Evolutionary conservation across 345 rosid species (phyloP), one percentile per base, ranked within the genome.

Genomic region (Mallotus nudiflorus): DNA sequence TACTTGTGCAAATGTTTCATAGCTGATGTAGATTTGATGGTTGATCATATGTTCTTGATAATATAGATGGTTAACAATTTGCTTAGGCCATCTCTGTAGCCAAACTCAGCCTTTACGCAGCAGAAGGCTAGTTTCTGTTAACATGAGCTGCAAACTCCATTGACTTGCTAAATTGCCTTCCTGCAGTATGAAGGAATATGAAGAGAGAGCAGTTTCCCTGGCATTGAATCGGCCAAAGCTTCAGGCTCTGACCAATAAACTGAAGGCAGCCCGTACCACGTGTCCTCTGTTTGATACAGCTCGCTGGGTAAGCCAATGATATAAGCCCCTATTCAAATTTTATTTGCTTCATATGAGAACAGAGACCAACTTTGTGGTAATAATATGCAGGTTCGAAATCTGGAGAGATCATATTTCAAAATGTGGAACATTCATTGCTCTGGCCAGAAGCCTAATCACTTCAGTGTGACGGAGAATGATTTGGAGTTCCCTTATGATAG

Each of bases 341-440:
- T n/a, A 4, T 8, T n/a, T 6, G 24, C 28, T 33, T 29, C 18
- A 20, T 53, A 3, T 6, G 2, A 50, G 28, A 3, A 37, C 10
- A 7, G 4, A 2, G 25, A 0, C 35, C n/a, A 60, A 45, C 37
- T 24, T 35, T 14, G n/a, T 4, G 18, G 54, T 27, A n/a, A 31
- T 12, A 35, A 42, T n/a, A n/a, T 61, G 73, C 89, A 96, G 98
- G 99, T 96, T 65, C 84, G 79, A 71, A 96, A 96, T 82, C 84
- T 96, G 46, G 99, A 92, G 79, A 79, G 97, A 68, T 76, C 97
- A 14, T 96, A 88, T 82, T 86, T 89, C 73, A 96, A 88, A 80
- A 96, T 96, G 99, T 96, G 98, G 99, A 91, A 81, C 84, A 77
- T 92, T 10, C 83, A 88, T 70, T 89, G 97, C 81, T 77, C 82